Conservation (phyloP, 257 asterid species). For the Nicotiana undulata region DNA sequence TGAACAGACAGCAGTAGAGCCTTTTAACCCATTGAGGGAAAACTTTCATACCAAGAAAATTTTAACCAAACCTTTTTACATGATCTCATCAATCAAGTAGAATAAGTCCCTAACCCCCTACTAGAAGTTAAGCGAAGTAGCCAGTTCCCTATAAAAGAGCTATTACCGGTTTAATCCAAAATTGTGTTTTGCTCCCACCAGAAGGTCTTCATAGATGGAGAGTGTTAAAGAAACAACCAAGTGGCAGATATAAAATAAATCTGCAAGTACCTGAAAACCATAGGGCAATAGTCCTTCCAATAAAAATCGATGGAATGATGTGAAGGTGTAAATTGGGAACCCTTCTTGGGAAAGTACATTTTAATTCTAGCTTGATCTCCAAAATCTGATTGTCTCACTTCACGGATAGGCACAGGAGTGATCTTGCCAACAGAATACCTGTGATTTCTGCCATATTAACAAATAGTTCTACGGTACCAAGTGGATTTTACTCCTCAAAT, state of each 20-base stretch:
- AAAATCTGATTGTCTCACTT: constrained; percentile 82
- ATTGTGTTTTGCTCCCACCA: background rate
- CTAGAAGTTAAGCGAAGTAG: background rate
- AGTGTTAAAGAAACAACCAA: background rate
- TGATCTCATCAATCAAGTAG: background rate
- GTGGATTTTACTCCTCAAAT: background rate
- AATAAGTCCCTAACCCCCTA: background rate
- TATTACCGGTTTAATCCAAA: background rate
- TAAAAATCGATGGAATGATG: constrained; percentile 75
- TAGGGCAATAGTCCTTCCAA: constrained; percentile 98
- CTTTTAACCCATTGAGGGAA: background rate
- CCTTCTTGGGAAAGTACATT: constrained; percentile 85
- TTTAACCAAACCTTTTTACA: background rate
- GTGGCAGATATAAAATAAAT: constrained; percentile 8
- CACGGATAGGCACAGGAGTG: constrained; percentile 89
- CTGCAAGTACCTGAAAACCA: constrained; percentile 85
- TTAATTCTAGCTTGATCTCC: constrained; percentile 83
- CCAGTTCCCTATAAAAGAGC: background rate
- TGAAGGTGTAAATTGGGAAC: constrained; percentile 84
- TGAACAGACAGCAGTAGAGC: background rate
- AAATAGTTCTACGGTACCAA: background rate
- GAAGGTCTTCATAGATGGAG: background rate
- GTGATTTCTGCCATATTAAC: constrained; percentile 33
- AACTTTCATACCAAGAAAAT: background rate
- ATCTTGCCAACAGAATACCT: constrained; percentile 97